phyloP scores from a whole-genome alignment of 768 basidiomycete genomes.

The Sarcodon aspratus region DNA sequence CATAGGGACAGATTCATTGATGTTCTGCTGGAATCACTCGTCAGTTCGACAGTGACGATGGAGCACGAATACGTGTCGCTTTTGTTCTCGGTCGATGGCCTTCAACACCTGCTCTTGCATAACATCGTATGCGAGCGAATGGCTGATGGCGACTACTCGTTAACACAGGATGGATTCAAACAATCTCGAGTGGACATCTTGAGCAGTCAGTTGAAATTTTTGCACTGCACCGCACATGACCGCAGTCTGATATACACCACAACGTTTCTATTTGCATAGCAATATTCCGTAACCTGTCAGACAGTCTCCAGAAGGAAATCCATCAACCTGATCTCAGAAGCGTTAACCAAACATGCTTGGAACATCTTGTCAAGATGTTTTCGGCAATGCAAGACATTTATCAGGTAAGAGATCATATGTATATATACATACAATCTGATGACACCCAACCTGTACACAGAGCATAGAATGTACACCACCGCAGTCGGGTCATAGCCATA shows the following conservation, averaged over 20 bases:
- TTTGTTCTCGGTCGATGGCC: constrained; percentile 46
- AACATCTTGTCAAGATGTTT: constrained; percentile 33
- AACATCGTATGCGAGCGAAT: constrained; percentile 17
- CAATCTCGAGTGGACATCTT: constrained; percentile 26
- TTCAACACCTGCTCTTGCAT: constrained; percentile 39
- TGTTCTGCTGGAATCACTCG: constrained; percentile 40
- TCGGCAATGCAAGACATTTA: constrained; percentile 38
- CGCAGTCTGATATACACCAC: constrained; percentile 3
- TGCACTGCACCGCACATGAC: not conserved
- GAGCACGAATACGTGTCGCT: constrained; percentile 49
- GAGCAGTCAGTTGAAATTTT: constrained; percentile 18
- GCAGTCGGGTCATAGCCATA: too few species aligned
- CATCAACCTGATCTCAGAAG: constrained; percentile 15
- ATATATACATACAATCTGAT: too few species aligned
- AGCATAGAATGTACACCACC: too few species aligned
- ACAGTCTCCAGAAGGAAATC: constrained; percentile 19
- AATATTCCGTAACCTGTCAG: constrained; percentile 32
- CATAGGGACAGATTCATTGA: constrained; percentile 39
- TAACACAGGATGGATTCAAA: constrained; percentile 15
- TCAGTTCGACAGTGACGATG: constrained; percentile 32
- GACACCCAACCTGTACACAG: too few species aligned
- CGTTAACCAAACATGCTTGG: constrained; percentile 27
- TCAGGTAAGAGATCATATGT: constrained; percentile 21
- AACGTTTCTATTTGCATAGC: constrained; percentile 20
- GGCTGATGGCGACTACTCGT: constrained; percentile 6